These are phyloP conservation scores for Yarrowia bubula DNA, from an alignment of 805 yeast genomes.

Conservation along the genomic window DNA sequence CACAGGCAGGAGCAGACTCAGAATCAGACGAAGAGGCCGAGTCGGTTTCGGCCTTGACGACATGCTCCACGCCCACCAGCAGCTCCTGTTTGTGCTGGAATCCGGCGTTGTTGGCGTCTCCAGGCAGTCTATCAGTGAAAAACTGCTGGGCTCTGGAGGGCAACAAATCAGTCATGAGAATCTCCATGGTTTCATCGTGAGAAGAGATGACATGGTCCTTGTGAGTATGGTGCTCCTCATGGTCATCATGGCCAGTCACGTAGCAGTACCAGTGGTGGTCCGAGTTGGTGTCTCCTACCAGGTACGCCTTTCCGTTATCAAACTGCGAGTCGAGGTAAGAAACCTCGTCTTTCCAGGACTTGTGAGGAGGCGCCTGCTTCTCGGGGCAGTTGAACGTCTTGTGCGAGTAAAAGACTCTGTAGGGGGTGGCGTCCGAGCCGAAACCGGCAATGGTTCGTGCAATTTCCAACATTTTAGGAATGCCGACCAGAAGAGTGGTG, in stretches of 20 bases:
- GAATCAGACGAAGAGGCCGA: conserved; percentile 37
- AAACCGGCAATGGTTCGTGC: conserved; percentile 46
- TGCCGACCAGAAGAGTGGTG: conserved; percentile 80
- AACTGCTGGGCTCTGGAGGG: conserved; percentile 58
- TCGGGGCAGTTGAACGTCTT: conserved; percentile 91
- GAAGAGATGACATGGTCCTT: conserved; percentile 21
- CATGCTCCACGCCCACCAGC: conserved; percentile 34
- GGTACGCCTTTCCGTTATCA: conserved; percentile 58
- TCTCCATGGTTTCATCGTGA: conserved; percentile 75
- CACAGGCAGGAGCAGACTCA: conserved; percentile 33
- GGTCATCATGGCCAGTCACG: conserved; percentile 42
- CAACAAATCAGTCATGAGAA: conserved; percentile 83
- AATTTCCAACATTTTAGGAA: conserved; percentile 59
- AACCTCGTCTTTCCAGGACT: conserved; percentile 81
- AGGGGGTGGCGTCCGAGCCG: conserved; percentile 44
- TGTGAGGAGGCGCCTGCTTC: conserved; percentile 75
- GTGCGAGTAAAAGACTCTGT: conserved; percentile 82
- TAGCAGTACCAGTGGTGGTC: conserved; percentile 87
- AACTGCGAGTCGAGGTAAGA: conserved; percentile 65
- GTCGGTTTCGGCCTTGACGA: conserved; percentile 31
- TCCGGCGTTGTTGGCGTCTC: conserved; percentile 40
- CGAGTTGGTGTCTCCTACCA: conserved; percentile 75
- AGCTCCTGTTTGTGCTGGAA: conserved; percentile 37
- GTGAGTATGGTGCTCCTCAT: neutral
- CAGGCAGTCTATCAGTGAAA: conserved; percentile 48